Evolutionary conservation across 2,329 filamentous ascomycete genomes (phyloP).

Genomic region (Arthrobotrys iridis): DNA sequence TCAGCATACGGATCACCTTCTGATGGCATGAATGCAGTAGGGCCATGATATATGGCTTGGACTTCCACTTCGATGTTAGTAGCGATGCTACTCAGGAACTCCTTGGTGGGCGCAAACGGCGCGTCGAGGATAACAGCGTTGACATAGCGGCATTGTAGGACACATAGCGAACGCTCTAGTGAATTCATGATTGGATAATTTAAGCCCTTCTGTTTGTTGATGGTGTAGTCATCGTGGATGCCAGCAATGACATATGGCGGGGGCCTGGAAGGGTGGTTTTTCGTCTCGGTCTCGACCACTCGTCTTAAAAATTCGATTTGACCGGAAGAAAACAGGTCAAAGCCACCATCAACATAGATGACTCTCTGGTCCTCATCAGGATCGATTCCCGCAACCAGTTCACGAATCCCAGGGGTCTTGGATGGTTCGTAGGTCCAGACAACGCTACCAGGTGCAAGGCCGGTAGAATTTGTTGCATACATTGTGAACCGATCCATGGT

Average conservation of each 20-base stretch:
- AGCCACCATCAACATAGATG: conserved; percentile 95
- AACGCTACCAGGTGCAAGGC: conserved; percentile 78
- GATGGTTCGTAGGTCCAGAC: conserved; percentile 84
- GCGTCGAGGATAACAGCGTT: conserved; percentile 88
- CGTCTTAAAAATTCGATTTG: conserved; percentile 92
- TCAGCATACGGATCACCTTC: conserved; percentile 68
- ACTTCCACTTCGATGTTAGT: conserved; percentile 64
- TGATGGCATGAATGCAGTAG: conserved; percentile 83
- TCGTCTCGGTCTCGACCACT: conserved; percentile 78
- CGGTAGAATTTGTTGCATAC: conserved; percentile 88
- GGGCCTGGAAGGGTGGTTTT: conserved; percentile 73
- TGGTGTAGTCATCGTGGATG: conserved; percentile 91
- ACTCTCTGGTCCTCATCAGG: conserved; percentile 82
- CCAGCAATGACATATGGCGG: conserved; percentile 91
- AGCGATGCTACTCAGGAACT: conserved; percentile 79
- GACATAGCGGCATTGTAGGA: conserved; percentile 94
- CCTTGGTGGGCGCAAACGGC: conserved; percentile 82
- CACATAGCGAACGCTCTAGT: conserved; percentile 92
- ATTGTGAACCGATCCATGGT: conserved; percentile 62
- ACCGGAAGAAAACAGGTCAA: conserved; percentile 94
- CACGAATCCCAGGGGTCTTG: conserved; percentile 66
- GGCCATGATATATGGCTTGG: conserved; percentile 90
- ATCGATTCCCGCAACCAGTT: conserved; percentile 75
- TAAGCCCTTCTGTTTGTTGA: conserved; percentile 95
- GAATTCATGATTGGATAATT: conserved; percentile 99